Percentiles rank a stretch among this genome's conserved stretches.
These are phyloP conservation scores for Pisolithus marmoratus DNA, from an alignment of 768 basidiomycete genomes.

Conservation along the genomic window DNA sequence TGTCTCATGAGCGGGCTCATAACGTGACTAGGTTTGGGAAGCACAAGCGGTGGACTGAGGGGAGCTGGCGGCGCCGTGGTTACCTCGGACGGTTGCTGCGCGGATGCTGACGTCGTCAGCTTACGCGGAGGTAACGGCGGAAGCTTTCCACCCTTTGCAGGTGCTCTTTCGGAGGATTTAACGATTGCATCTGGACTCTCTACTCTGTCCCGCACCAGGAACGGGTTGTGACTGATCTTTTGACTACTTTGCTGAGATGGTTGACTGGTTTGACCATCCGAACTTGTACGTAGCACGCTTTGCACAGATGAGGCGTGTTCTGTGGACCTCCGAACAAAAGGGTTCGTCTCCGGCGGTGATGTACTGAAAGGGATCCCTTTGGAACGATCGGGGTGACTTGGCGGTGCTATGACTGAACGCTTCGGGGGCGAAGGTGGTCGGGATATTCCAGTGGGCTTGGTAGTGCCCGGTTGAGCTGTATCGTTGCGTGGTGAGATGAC, in stretches of 20 bases:
- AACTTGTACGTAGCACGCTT: not conserved
- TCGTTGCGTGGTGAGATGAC: slow-evolving; percentile 5
- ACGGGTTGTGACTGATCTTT: slow-evolving; percentile 28
- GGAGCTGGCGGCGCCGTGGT: slow-evolving; percentile 1
- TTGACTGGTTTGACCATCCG: not conserved
- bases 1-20: slow-evolving; percentile 68
- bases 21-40: slow-evolving; percentile 35
- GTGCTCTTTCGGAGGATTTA: slow-evolving; percentile 9
- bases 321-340: slow-evolving; percentile 19
- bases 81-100: slow-evolving; percentile 18
- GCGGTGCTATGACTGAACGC: slow-evolving; percentile 18
- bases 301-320: slow-evolving; percentile 6
- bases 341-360: slow-evolving; percentile 23
- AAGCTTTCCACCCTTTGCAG: slow-evolving; percentile 13
- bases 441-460: slow-evolving; percentile 3
- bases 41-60: slow-evolving; percentile 17
- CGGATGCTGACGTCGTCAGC: slow-evolving; percentile 17
- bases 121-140: slow-evolving; percentile 34
- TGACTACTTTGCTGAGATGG: slow-evolving; percentile 8
- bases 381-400: slow-evolving; percentile 22
- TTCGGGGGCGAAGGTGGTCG: slow-evolving; percentile 18
- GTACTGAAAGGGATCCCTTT: slow-evolving; percentile 17
- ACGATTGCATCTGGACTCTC: not conserved
- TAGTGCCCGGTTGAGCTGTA: slow-evolving; percentile 15
- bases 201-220: slow-evolving; percentile 20